phyloP scores from a whole-genome alignment of 441 rosid genomes.

The Sinapis alba region DNA sequence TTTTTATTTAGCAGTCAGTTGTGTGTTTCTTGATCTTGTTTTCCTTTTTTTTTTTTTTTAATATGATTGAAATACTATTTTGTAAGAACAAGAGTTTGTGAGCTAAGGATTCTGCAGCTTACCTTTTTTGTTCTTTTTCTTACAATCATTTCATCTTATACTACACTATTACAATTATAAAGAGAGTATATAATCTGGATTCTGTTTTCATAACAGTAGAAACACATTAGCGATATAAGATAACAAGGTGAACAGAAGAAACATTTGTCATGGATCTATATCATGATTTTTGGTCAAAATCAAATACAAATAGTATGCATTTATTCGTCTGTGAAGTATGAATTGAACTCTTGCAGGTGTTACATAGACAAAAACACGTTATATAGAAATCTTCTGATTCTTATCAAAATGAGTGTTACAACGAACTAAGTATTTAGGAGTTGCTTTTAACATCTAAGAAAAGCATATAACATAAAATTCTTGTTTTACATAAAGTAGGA shows the following conservation, averaged over 20 bases:
- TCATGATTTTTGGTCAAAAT: neutral
- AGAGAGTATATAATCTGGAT: neutral
- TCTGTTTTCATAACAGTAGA: neutral
- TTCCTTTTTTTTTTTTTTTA: neutral
- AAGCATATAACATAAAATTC: conserved; percentile 2
- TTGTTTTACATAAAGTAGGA: conserved; percentile 30
- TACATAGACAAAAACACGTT: neutral
- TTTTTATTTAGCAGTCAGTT: neutral
- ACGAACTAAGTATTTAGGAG: conserved; percentile 5
- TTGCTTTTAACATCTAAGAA: conserved; percentile 12
- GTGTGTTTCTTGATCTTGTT: neutral
- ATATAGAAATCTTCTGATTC: conserved; percentile 5
- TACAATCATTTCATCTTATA: neutral
- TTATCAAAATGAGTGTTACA: conserved; percentile 19
- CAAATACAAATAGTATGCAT: neutral
- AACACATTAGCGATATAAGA: neutral
- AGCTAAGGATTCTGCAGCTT: neutral
- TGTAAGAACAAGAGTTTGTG: neutral
- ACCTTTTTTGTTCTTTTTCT: neutral
- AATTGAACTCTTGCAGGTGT: too few relatives aligned
- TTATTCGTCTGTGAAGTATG: too few relatives aligned
- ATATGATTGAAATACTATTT: neutral
- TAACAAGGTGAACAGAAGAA: neutral
- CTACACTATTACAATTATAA: neutral
- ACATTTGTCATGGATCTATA: neutral